Percentiles rank a stretch among this genome's conserved stretches.
These are phyloP conservation scores for Ceratobasidium sp. DNA, from an alignment of 1,284 basidiomycete genomes.

Conservation along the genomic window DNA sequence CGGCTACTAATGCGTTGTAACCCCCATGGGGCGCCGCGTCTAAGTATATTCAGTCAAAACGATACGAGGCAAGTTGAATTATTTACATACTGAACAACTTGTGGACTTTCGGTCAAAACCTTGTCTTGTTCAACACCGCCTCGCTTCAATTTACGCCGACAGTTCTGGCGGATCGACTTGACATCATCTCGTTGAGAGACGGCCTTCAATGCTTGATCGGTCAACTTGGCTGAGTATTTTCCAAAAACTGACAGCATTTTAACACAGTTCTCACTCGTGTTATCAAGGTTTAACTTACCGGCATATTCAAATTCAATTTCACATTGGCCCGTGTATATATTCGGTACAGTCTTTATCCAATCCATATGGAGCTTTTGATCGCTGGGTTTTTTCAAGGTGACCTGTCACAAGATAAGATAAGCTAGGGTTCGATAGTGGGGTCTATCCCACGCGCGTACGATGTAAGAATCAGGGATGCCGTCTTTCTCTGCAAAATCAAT, in stretches of 20 bases:
- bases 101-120: not conserved
- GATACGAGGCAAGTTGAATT: too few relatives aligned
- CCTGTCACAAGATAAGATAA: not conserved
- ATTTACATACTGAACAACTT: not conserved
- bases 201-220: not conserved
- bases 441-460: not conserved
- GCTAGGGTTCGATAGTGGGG: not conserved
- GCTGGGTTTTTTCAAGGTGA: not conserved
- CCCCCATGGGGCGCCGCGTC: slow-evolving; percentile 11
- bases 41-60: too few relatives aligned
- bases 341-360: not conserved
- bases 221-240: not conserved
- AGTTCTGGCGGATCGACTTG: not conserved
- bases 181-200: not conserved
- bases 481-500: not conserved
- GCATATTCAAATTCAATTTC: not conserved
- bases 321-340: not conserved
- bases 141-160: not conserved
- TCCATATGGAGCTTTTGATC: not conserved
- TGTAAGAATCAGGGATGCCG: not conserved
- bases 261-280: not conserved
- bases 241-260: not conserved
- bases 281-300: not conserved
- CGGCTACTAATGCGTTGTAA: not conserved
- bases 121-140: not conserved